These are phyloP conservation scores for Verticillium nubilum DNA, from an alignment of 2,329 filamentous ascomycete species.

Conservation along the genomic window DNA sequence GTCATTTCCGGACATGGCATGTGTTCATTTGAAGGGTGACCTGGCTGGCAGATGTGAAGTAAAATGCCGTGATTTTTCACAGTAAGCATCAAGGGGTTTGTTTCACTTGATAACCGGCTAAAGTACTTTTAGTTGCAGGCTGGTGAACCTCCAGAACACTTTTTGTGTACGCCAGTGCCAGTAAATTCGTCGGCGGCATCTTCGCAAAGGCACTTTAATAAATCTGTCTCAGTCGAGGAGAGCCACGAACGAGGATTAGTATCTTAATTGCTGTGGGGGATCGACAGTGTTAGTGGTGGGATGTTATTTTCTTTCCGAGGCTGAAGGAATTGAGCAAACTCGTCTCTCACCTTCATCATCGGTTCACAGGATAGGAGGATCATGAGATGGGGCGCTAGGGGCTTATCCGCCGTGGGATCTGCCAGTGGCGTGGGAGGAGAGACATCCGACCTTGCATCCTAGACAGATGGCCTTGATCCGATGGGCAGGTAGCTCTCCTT, in stretches of 20 bases:
- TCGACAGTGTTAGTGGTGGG: background rate
- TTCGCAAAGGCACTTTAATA: background rate
- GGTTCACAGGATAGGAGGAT: background rate
- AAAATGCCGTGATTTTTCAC: background rate
- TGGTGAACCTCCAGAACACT: too few relatives aligned
- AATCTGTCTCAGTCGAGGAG: background rate
- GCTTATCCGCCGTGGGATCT: background rate
- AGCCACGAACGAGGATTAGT: background rate
- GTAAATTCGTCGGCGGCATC: background rate
- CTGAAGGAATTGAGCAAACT: background rate
- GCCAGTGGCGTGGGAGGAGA: background rate
- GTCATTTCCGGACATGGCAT: background rate
- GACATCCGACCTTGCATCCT: background rate
- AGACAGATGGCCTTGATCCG: background rate
- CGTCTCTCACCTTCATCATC: background rate
- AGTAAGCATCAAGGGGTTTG: background rate
- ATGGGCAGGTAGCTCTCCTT: background rate
- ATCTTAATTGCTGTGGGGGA: background rate
- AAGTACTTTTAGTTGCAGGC: background rate
- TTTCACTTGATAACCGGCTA: background rate
- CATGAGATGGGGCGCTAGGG: background rate
- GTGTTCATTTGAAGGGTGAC: too few relatives aligned
- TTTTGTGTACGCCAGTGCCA: too few relatives aligned
- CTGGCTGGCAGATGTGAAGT: too few relatives aligned
- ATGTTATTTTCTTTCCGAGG: background rate